phyloP scores from a whole-genome alignment of 345 rosid species.

The Eucalyptus tenuipes region DNA sequence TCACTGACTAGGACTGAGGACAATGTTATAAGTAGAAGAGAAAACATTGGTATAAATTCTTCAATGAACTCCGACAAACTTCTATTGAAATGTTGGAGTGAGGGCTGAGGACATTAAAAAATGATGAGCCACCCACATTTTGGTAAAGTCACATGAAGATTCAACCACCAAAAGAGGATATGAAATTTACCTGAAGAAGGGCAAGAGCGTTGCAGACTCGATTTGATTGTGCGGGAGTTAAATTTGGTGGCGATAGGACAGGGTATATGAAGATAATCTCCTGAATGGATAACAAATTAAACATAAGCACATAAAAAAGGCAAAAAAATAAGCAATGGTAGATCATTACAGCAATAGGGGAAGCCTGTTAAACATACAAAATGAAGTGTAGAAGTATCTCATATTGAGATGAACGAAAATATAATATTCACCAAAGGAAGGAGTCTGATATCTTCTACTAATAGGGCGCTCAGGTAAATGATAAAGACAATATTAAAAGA shows the following conservation, averaged over 20 bases:
- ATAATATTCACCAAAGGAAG: background rate
- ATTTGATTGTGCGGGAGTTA: constrained; percentile 85
- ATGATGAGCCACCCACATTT: background rate
- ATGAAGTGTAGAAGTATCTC: background rate
- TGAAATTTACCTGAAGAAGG: constrained; percentile 72
- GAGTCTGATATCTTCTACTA: background rate
- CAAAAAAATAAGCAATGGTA: background rate
- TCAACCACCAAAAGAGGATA: background rate
- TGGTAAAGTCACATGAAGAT: background rate
- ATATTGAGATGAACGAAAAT: background rate
- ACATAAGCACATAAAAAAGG: background rate
- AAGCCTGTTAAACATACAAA: background rate
- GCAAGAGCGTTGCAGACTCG: constrained; percentile 99
- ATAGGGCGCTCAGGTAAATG: background rate
- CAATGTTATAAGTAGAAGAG: background rate
- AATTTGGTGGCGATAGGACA: constrained; percentile 85
- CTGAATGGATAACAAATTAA: constrained; percentile 24
- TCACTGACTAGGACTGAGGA: background rate
- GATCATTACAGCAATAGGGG: background rate
- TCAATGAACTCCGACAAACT: background rate
- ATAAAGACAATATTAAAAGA: background rate
- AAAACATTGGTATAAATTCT: background rate
- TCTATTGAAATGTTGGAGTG: background rate
- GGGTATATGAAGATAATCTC: constrained; percentile 96
- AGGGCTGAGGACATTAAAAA: background rate